Percentiles rank a stretch among this genome's conserved stretches.
Conservation (phyloP, 2,329 filamentous ascomycete genomes). For the Colletotrichum sp. region DNA sequence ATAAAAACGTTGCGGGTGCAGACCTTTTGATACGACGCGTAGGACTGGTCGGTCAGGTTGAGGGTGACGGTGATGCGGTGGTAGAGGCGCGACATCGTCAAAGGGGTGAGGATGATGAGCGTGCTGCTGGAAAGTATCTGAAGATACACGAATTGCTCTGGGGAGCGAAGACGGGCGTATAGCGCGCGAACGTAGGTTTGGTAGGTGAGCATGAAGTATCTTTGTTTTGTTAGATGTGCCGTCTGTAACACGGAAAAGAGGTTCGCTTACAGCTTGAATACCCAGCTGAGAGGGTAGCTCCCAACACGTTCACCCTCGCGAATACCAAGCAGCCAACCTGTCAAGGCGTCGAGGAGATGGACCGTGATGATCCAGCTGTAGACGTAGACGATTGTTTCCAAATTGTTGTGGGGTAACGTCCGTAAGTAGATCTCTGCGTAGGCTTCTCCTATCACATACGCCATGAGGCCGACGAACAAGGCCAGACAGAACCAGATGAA, state of each 20-base stretch:
- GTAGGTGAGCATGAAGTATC: conserved; percentile 72
- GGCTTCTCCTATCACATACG: conserved; percentile 71
- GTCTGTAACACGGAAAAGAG: not conserved
- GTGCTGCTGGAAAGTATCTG: conserved; percentile 68
- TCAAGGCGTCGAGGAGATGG: conserved; percentile 67
- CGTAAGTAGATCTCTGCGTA: conserved; percentile 73
- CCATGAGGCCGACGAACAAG: conserved; percentile 65
- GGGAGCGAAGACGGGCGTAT: conserved; percentile 70
- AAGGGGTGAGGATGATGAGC: conserved; percentile 66
- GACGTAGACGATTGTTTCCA: conserved; percentile 72
- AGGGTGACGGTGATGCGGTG: conserved; percentile 61
- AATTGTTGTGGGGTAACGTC: conserved; percentile 68
- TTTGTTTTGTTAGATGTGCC: conserved; percentile 29
- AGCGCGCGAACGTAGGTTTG: conserved; percentile 74
- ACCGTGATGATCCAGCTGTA: conserved; percentile 74
- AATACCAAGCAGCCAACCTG: conserved; percentile 70
- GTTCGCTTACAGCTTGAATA: conserved; percentile 67
- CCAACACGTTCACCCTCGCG: conserved; percentile 70
- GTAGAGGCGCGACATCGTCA: conserved; percentile 65
- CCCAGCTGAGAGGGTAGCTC: conserved; percentile 73
- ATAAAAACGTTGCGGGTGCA: conserved; percentile 72
- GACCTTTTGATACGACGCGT: conserved; percentile 69
- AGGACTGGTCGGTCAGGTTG: conserved; percentile 62
- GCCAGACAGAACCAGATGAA: conserved; percentile 74
- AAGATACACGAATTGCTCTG: conserved; percentile 68